Percentiles rank a stretch among this genome's conserved stretches.
Evolutionary conservation across 2,329 filamentous ascomycete species (phyloP).

Genomic region (Dothistroma pini): DNA sequence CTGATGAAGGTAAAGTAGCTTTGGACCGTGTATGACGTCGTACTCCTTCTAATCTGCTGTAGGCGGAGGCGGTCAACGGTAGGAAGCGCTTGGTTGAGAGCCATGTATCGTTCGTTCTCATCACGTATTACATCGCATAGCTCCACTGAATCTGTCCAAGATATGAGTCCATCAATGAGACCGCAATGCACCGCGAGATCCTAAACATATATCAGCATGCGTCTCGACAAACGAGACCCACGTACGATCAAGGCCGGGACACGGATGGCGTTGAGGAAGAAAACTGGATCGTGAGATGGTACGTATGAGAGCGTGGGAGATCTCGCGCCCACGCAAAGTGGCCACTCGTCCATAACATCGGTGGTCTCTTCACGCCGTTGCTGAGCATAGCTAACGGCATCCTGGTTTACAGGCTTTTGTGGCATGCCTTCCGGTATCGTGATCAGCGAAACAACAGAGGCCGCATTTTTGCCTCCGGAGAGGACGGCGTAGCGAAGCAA

Average conservation of each 20-base stretch:
- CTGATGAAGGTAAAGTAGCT: conserved; percentile 41
- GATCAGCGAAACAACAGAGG: conserved; percentile 11
- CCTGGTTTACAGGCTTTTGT: conserved; percentile 38
- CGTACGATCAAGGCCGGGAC: conserved; percentile 44
- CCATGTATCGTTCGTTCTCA: conserved; percentile 26
- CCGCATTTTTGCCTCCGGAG: neutral
- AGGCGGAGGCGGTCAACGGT: conserved; percentile 40
- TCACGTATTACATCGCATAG: neutral
- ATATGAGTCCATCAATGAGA: conserved; percentile 46
- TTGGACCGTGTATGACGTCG: neutral
- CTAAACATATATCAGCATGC: conserved; percentile 40
- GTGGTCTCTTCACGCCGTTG: neutral
- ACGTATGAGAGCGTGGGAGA: neutral
- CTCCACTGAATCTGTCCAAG: conserved; percentile 20
- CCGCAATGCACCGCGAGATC: conserved; percentile 44
- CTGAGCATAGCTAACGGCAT: neutral
- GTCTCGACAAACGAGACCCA: conserved; percentile 36
- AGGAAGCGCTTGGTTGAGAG: conserved; percentile 39
- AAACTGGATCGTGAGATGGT: conserved; percentile 50
- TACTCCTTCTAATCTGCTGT: neutral
- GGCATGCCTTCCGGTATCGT: conserved; percentile 46
- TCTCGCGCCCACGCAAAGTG: neutral
- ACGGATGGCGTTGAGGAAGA: conserved; percentile 40
- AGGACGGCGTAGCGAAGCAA: neutral
- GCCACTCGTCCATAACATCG: neutral